Conservation (phyloP, 2,329 filamentous ascomycete species). For the Plenodomus lindquistii region DNA sequence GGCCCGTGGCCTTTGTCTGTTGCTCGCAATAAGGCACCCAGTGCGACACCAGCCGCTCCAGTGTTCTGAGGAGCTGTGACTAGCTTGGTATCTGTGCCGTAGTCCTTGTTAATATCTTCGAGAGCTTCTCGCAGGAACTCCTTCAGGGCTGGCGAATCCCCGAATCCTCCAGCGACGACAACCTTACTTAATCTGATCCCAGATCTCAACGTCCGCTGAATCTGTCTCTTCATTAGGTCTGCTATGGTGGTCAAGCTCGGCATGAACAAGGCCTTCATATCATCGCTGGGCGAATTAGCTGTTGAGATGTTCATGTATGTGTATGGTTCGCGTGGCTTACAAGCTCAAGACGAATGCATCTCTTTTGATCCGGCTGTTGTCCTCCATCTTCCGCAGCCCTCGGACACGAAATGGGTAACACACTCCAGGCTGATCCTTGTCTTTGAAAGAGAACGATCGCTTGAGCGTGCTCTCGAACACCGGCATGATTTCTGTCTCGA, state of each 20-base stretch:
- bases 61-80: not conserved
- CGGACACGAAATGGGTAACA: constrained; percentile 3
- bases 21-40: constrained; percentile 16
- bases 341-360: constrained; percentile 7
- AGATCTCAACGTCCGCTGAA: constrained; percentile 2
- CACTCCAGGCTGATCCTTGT: not conserved
- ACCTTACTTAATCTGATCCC: constrained; percentile 7
- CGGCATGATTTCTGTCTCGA: constrained; percentile 11
- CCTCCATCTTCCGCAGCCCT: constrained; percentile 1
- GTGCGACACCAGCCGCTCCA: constrained; percentile 18
- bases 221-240: constrained; percentile 7
- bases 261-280: constrained; percentile 9
- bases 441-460: constrained; percentile 3
- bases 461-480: constrained; percentile 14
- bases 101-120: not conserved
- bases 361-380: not conserved
- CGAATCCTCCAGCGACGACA: constrained; percentile 16
- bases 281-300: not conserved
- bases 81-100: not conserved
- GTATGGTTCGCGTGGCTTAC: constrained; percentile 2
- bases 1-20: constrained; percentile 15
- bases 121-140: constrained; percentile 1
- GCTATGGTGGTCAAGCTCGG: constrained; percentile 6
- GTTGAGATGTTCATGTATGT: too few species aligned
- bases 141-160: constrained; percentile 12